Base-by-base conservation (phyloP, 1,284 basidiomycete species). In the Apiotrichum sp. region DNA sequence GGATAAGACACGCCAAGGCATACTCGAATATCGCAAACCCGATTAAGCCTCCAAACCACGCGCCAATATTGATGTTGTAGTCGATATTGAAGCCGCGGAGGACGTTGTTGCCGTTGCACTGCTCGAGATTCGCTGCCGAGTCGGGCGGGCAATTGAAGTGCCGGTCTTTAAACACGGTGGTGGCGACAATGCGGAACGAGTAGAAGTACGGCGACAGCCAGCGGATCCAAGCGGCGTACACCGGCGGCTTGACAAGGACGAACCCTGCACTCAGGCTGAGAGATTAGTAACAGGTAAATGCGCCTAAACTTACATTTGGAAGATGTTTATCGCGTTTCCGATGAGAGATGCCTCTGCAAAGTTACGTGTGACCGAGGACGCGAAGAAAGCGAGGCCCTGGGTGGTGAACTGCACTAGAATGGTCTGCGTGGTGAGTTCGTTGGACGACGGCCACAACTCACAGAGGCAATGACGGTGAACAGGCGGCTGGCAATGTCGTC, bases 21-120 rank as follows among this genome's bases (percentile, higher is more conserved):
- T 77, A 70, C 42, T 68, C 61, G 16, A 64, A 72, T 34, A 75
- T 8, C 31, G 70, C 66, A 47, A 78, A 70, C 6, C 71, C 78
- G 14, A 78, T 59, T 0, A 79, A 58, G 3, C 78, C 75, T 11
- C 70, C 76, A 46, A 74, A 78, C 62, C 73, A 78, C 10, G 68
- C 72, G 42, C 74, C 74, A 14, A 78, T 67, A 47, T 73, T 68
- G 62, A 70, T 59, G 47, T 68, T 47, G 2, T 49, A 49, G 53
- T 74, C 56, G 53, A 80, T 71, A 6, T 65, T 55, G 43, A 80
- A 65, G 1, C 77, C 72, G 10, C 61, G 59, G n/a, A 80, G 59
- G 10, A 79, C 77, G 42, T 77, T 75, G 55, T 76, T 72, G 3
- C 79, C 78, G 22, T 64, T 55, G 58, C 78, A 80, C 61, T 75